Conservation (phyloP, 345 rosid species). For the Excoecaria cochinchinensis region DNA sequence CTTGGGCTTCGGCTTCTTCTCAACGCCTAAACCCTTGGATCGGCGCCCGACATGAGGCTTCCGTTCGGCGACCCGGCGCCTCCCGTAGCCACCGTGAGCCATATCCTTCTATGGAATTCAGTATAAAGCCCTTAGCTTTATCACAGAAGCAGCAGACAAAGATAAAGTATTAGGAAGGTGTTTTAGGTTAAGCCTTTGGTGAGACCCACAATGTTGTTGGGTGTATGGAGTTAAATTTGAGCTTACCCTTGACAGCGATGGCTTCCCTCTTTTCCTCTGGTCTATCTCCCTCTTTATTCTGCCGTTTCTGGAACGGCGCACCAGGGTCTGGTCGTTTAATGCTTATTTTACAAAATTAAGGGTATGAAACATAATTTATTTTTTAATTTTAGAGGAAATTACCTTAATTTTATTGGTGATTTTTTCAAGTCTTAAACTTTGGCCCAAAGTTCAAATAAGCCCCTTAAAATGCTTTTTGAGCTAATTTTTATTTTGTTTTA, state of each 20-base stretch:
- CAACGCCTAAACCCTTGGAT: constrained; percentile 62
- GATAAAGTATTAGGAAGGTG: neutral
- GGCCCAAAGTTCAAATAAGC: too few relatives aligned
- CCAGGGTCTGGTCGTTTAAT: too few relatives aligned
- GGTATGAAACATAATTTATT: too few relatives aligned
- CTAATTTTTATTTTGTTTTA: too few relatives aligned
- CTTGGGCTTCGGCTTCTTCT: constrained; percentile 78
- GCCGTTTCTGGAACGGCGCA: neutral
- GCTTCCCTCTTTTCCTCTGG: neutral
- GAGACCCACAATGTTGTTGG: neutral
- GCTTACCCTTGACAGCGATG: neutral
- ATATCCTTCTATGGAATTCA: constrained; percentile 26
- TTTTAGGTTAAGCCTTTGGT: neutral
- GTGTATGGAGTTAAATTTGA: neutral
- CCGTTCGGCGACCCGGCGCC: constrained; percentile 65
- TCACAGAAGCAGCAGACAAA: neutral
- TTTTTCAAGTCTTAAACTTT: too few relatives aligned
- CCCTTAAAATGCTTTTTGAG: too few relatives aligned
- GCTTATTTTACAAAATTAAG: too few relatives aligned
- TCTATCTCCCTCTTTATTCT: neutral
- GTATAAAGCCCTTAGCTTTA: neutral
- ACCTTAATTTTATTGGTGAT: too few relatives aligned
- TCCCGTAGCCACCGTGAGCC: constrained; percentile 96
- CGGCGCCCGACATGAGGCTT: constrained; percentile 64
- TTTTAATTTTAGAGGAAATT: too few relatives aligned